Evolutionary conservation across 2,329 filamentous ascomycete species (phyloP).

Genomic region (Domatiomyces catenatus): DNA sequence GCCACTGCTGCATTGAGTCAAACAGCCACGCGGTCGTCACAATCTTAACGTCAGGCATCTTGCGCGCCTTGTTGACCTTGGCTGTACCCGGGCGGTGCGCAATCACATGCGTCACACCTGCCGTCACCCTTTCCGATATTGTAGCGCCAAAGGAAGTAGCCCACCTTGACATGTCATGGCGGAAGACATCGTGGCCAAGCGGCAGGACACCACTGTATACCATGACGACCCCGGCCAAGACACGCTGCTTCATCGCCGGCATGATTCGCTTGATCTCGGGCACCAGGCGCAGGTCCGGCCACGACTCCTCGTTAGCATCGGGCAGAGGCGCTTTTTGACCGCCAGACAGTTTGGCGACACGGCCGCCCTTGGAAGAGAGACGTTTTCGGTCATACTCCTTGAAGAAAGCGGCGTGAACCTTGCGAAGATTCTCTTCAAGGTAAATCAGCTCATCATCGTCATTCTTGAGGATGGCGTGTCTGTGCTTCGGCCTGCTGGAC

Average conservation of each 20-base stretch:
- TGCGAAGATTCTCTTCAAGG: slow-evolving; percentile 59
- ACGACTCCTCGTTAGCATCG: slow-evolving; percentile 6
- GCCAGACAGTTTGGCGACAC: slow-evolving; percentile 24
- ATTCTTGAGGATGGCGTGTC: slow-evolving; percentile 70
- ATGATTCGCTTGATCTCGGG: slow-evolving; percentile 81
- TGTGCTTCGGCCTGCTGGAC: slow-evolving; percentile 25
- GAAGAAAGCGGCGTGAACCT: slow-evolving; percentile 68
- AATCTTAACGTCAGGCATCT: slow-evolving; percentile 63
- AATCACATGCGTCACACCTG: slow-evolving; percentile 36
- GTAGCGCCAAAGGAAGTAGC: slow-evolving; percentile 69
- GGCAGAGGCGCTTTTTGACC: slow-evolving; percentile 16
- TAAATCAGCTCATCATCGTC: slow-evolving; percentile 69
- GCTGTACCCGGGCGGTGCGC: slow-evolving; percentile 56
- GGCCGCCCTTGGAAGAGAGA: slow-evolving; percentile 23
- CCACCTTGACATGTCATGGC: slow-evolving; percentile 76
- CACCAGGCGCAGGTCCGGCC: slow-evolving; percentile 42
- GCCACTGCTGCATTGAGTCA: slow-evolving; percentile 73
- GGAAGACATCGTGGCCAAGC: slow-evolving; percentile 60
- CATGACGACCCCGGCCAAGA: slow-evolving; percentile 60
- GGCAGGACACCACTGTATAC: slow-evolving; percentile 87
- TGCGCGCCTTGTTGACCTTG: slow-evolving; percentile 76
- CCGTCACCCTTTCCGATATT: slow-evolving; percentile 31
- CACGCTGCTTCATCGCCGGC: slow-evolving; percentile 59
- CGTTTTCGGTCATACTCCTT: slow-evolving; percentile 55
- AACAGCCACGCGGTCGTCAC: slow-evolving; percentile 83